Percentiles rank a stretch among this genome's conserved stretches.
These are phyloP conservation scores for Phytophthora vignae DNA, from an alignment of 352 stramenopile genomes.

Conservation along the genomic window DNA sequence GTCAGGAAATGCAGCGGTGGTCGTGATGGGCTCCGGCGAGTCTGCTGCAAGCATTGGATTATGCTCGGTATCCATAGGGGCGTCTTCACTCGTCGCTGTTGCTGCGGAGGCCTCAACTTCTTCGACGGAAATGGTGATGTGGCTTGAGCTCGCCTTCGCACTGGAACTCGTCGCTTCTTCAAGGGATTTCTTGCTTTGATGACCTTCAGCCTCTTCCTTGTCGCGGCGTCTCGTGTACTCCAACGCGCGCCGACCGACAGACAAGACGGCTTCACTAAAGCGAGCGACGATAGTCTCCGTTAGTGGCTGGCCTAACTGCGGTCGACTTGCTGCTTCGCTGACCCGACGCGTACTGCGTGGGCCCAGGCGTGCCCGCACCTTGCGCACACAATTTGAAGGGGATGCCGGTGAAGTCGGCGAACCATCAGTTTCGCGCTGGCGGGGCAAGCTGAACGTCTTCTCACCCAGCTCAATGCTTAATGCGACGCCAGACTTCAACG, in stretches of 20 bases:
- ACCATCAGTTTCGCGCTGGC: conserved; percentile 31
- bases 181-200: conserved; percentile 8
- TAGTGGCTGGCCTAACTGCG: conserved; percentile 59
- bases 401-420: conserved; percentile 15
- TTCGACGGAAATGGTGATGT: conserved; percentile 41
- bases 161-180: conserved; percentile 8
- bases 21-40: conserved; percentile 22
- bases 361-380: conserved; percentile 17
- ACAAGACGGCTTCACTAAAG: conserved; percentile 75
- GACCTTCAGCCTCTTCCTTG: conserved; percentile 9
- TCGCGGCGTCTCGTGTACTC: conserved; percentile 51
- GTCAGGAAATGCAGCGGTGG: conserved; percentile 53
- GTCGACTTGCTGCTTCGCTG: conserved; percentile 67
- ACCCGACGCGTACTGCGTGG: conserved; percentile 39
- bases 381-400: conserved; percentile 16
- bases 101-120: conserved; percentile 9
- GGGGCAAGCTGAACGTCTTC: conserved; percentile 42
- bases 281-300: conserved; percentile 67
- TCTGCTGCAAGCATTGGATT: conserved; percentile 41
- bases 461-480: conserved; percentile 72
- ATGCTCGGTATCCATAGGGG: conserved; percentile 16
- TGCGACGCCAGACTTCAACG: conserved; percentile 83
- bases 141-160: conserved; percentile 17
- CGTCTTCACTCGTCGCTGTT: conserved; percentile 16
- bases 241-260: conserved; percentile 67